Evolutionary conservation across 2,329 filamentous ascomycete species (phyloP), one percentile per base, ranked within the genome.

Genomic region (Colletotrichum coccodes): DNA sequence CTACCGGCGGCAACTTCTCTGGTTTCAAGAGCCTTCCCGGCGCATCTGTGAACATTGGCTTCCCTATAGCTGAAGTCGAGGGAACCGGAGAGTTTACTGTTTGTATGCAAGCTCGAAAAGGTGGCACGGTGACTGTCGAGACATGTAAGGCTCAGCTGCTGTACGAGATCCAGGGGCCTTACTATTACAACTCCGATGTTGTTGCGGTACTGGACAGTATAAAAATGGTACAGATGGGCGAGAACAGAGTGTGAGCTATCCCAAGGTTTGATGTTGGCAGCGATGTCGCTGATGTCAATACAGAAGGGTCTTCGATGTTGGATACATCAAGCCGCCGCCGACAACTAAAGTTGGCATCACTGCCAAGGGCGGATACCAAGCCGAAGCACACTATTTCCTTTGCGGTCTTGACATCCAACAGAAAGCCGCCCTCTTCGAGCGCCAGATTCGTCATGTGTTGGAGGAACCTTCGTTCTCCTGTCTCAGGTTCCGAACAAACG

Each of bases 1-100:
- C 84, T 6, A 86, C 84, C 1, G 86, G 86, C 0, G 82, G 78
- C 0, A 88, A 88, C 65, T 88, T 87, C 60, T 79, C 84, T 0
- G 86, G 85, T 1, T 82, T 83, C 68, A 80, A 82, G 62, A 23
- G 9, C 11, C 30, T 68, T 5, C 53, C 65, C 16, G 54, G 60
- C 46, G 34, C 36, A 18, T 40, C 40, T 12, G 21, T 60, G 14
- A 80, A 84, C 57, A 78, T 84, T 21, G 80, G 84, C 4, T 85
- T 84, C 53, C 84, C 83, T 0, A 86, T 88, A 64, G 84, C 82
- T 0, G 85, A 87, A 59, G 77, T 89, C 16, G 80, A 78, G 3
- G 73, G 30, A 0, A 80, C 83, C 67, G 86, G 86, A 0, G 78
- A 77, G 2, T 84, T 80, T 32, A 76, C 84, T 18, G 78, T 87